Evolutionary conservation across 2,329 filamentous ascomycete species (phyloP).

Genomic region (Amauroascus verrucosus): DNA sequence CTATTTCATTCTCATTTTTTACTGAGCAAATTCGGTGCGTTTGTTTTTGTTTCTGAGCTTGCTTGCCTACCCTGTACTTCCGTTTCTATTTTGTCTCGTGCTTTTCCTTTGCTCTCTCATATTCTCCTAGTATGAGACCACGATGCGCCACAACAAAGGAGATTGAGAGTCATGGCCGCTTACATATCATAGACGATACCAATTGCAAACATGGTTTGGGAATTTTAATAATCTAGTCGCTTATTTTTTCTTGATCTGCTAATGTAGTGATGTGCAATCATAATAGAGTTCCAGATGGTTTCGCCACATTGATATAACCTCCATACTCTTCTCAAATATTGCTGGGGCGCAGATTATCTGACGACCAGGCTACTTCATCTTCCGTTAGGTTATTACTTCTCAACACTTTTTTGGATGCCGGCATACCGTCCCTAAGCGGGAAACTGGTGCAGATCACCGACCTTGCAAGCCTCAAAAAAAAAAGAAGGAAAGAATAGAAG

Average conservation of each 20-base stretch:
- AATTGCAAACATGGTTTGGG: constrained; percentile 8
- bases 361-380: neutral
- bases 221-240: no score
- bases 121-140: constrained; percentile 8
- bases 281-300: neutral
- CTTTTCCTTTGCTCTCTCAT: neutral
- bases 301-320: neutral
- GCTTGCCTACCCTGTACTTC: neutral
- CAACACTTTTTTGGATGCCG: neutral
- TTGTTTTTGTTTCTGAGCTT: neutral
- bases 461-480: no score
- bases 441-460: neutral
- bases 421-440: neutral
- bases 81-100: neutral
- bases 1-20: neutral
- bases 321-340: neutral
- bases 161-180: constrained; percentile 1
- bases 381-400: no score
- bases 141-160: neutral
- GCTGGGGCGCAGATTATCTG: neutral
- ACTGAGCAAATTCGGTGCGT: neutral
- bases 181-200: constrained; percentile 11
- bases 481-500: no score
- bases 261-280: neutral
- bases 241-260: neutral